Evolutionary conservation across 208 protist species (phyloP).

Genomic region (Acanthamoeba sp.): DNA sequence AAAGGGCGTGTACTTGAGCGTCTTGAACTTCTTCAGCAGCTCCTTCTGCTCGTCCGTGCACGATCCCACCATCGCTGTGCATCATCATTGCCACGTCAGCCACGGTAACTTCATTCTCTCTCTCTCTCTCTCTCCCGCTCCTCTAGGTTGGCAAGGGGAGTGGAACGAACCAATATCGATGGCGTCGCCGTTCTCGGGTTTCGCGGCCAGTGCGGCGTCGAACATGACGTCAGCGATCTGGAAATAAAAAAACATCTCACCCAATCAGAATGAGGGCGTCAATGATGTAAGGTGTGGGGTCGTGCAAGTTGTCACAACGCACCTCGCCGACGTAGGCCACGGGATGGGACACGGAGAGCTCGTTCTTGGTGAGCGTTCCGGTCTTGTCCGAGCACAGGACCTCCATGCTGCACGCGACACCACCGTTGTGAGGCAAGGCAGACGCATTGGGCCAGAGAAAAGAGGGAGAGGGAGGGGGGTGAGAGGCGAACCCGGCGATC

Average conservation of each 20-base stretch:
- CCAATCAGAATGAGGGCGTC: too few species aligned
- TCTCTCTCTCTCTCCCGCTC: too few species aligned
- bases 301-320: too few species aligned
- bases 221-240: conserved; percentile 79
- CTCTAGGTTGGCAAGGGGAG: too few species aligned
- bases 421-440: too few species aligned
- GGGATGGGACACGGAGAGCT: conserved; percentile 92
- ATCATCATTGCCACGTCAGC: too few species aligned
- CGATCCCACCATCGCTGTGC: conserved; percentile 55
- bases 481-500: too few species aligned
- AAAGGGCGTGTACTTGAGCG: conserved; percentile 29
- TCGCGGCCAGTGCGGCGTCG: conserved; percentile 72
- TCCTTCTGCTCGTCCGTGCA: conserved; percentile 27
- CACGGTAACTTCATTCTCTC: too few species aligned
- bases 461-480: too few species aligned
- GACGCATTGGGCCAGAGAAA: too few species aligned
- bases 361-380: conserved; percentile 95
- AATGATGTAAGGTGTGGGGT: background rate
- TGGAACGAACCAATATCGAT: conserved; percentile 79
- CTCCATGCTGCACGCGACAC: too few species aligned
- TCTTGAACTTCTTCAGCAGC: conserved; percentile 21
- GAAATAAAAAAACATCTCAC: too few species aligned
- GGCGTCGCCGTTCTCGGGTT: conserved; percentile 78
- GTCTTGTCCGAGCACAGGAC: conserved; percentile 97
- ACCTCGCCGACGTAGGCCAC: conserved; percentile 62